Evolutionary conservation across 257 asterid species (phyloP).

Genomic region (Craterostigma plantagineum): DNA sequence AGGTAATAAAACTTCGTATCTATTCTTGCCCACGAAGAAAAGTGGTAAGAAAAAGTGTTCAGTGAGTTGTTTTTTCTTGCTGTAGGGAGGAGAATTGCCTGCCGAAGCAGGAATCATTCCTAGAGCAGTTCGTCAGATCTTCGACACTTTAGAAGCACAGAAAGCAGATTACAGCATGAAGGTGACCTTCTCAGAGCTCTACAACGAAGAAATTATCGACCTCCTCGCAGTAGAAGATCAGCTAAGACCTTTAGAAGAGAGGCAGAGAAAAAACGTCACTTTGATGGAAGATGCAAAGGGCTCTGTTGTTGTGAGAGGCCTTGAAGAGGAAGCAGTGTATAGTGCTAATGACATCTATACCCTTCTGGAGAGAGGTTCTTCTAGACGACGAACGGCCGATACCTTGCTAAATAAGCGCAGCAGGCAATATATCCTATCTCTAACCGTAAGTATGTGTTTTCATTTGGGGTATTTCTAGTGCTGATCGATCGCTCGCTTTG

Average conservation of each 20-base stretch:
- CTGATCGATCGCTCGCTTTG: no score
- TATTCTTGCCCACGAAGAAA: not conserved
- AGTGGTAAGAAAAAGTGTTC: no score
- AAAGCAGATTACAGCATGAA: slow-evolving; percentile 68
- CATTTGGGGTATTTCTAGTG: no score
- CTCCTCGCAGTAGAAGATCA: slow-evolving; percentile 53
- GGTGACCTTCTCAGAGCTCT: slow-evolving; percentile 73
- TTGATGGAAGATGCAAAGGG: slow-evolving; percentile 85
- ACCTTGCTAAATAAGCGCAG: slow-evolving; percentile 64
- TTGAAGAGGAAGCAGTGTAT: slow-evolving; percentile 76
- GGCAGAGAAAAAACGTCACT: slow-evolving; percentile 36
- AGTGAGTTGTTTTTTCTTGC: no score
- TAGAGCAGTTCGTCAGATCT: slow-evolving; percentile 74
- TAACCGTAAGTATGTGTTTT: no score
- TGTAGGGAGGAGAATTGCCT: slow-evolving; percentile 68
- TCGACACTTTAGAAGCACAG: slow-evolving; percentile 66
- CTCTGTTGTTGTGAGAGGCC: slow-evolving; percentile 58
- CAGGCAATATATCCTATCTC: slow-evolving; percentile 19
- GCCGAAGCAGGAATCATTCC: slow-evolving; percentile 80
- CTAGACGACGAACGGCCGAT: slow-evolving; percentile 70
- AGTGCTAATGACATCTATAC: slow-evolving; percentile 62
- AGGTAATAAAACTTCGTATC: slow-evolving; percentile 27
- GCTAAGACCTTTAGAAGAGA: slow-evolving; percentile 31
- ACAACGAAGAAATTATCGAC: slow-evolving; percentile 68
- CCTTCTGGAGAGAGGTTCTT: slow-evolving; percentile 74